Base-by-base conservation (phyloP, 2,329 filamentous ascomycete species). In the Neopestalotiopsis sp. region DNA sequence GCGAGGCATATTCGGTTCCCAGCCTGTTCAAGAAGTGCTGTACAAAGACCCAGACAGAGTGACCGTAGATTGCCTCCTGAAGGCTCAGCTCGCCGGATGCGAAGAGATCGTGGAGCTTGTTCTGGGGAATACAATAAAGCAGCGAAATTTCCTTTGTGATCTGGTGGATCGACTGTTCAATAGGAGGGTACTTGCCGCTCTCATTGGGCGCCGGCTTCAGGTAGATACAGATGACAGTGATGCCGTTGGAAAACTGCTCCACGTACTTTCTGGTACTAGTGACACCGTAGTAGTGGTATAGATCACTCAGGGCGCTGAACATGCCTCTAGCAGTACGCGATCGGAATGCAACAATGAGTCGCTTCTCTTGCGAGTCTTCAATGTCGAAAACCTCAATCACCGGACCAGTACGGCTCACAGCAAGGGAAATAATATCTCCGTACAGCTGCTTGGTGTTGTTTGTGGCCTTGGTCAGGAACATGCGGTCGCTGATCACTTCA, bases 351-450 rank as follows among this genome's bases (percentile, higher is more conserved):
- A 99, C 89, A 68, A 99, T 94, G 70, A 99, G 85, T 75, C 96
- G 90, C 88, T 98, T 98, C 85, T 99, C 96, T 40, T 92, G 89
- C 20, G 92, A 93, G 74, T 89, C 94, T 78, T 97, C 94, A 68
- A 99, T 95, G 79, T 99, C 95, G 76, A 97, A 99, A 80, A 97
- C 94, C 82, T 99, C 95, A 74, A 99, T 98, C 75, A 99, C 96
- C 3, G 96, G 96, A 5, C 96, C 96, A 42, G 94, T 95, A 71
- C 96, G 88, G 76, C 86, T 86, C 67, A 98, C 94, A 4, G 94
- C 94, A 67, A 93, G 89, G 78, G 92, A 90, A 77, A 99, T 95
- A 77, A 98, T 94, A 75, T 97, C 92, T 80, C 97, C 93, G 84
- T 99, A 99, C 77, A 99, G 92, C 74, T 93, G 91, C 84, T 95